Base-by-base conservation (phyloP, 768 basidiomycete species). In the Rhizopogon sp. region DNA sequence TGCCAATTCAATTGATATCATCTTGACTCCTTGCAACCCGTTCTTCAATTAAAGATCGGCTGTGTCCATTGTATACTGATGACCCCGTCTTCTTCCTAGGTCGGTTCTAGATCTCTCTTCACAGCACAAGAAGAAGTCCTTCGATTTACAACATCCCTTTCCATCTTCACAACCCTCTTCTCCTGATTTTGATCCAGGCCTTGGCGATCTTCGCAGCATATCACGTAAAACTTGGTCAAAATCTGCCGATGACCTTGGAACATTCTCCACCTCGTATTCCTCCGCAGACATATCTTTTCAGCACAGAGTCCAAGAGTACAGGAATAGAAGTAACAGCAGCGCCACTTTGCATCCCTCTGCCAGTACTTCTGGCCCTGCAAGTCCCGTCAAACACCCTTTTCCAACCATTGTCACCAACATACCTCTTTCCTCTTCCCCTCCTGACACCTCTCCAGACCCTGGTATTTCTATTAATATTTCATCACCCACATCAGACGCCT, bases 171-270 rank as follows among this genome's bases (percentile, higher is more conserved):
- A 60, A 35, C 70, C 74, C 1, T 53, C 64, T 13, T 64, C 64
- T 40, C 56, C 69, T 58, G 64, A 67, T 6, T 44, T 57, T 4
- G 63, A 70, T 11, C 71, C 71, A 4, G 75, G 74, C 16, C 73
- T 80, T 5, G 88, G 87, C 4, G 89, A 91, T 69, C 76, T 91
- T 47, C 82, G 87, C 43, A 72, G 68, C 47, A 82, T 89, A 9
- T 87, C 88, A 1, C 79, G 82, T 62, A 86, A 82, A 65, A 79
- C 78, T 11, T 92, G 90, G 90, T 90, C 88, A 25, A 83, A 76
- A 64, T 90, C 88, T 6, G 88, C 82, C 20, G 90, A 92, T 64
- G 90, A 93, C 66, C 77, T 92, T 50, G 79, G 81, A 62, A 82
- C 79, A 65, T 70, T 83, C 47, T 74, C 76, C 13, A 63, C 65